A percentile compares a stretch with the other conserved stretches of the same genome.
phyloP scores from a whole-genome alignment of 176 grass and related monocot species.

The Musa itinerans region DNA sequence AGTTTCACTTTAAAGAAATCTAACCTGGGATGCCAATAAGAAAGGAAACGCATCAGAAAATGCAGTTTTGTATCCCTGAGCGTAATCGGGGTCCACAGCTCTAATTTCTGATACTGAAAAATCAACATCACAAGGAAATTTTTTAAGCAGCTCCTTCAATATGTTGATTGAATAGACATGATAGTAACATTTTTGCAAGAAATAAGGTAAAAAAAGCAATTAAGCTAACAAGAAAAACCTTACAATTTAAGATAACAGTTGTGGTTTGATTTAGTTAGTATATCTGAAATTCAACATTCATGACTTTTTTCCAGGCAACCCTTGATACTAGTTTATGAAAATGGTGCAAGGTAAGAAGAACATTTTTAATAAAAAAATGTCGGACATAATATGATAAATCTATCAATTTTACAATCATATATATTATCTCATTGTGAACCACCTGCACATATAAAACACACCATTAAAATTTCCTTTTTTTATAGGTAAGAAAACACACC shows the following conservation, averaged over 20 bases:
- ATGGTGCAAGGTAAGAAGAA: not conserved
- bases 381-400: not conserved
- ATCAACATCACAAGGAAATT: not conserved
- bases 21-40: constrained; percentile 63
- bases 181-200: not conserved
- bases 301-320: not conserved
- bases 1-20: not conserved
- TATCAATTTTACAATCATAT: too few relatives aligned
- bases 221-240: not conserved
- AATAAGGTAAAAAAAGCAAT: not conserved
- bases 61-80: constrained; percentile 49
- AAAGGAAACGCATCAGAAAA: constrained; percentile 74
- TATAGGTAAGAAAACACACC: too few relatives aligned
- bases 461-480: too few relatives aligned
- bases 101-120: constrained; percentile 52
- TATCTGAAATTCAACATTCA: not conserved
- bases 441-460: too few relatives aligned
- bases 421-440: too few relatives aligned
- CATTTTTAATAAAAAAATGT: not conserved
- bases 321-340: not conserved
- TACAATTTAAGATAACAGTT: not conserved
- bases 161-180: not conserved
- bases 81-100: constrained; percentile 52
- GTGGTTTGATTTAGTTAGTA: not conserved
- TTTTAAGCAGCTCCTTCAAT: not conserved